These are phyloP conservation scores for Aspergillus texensis DNA, from an alignment of 2,329 filamentous ascomycete species.

Conservation along the genomic window DNA sequence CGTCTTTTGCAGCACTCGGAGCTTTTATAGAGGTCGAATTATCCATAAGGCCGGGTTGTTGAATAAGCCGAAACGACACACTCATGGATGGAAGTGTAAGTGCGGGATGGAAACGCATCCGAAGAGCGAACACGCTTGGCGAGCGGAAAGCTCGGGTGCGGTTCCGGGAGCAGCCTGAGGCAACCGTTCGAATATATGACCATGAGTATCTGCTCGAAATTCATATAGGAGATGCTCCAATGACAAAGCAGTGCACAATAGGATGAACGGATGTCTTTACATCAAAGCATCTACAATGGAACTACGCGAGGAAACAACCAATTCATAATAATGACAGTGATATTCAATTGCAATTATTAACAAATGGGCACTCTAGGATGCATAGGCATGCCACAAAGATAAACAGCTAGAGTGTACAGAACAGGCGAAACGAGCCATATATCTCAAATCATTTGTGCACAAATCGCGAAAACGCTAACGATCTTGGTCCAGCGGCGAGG, in stretches of 20 bases:
- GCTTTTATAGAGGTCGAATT: neutral
- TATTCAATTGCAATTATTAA: neutral
- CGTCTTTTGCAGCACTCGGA: neutral
- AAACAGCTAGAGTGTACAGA: neutral
- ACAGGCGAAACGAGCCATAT: neutral
- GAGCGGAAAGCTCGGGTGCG: neutral
- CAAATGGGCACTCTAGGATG: neutral
- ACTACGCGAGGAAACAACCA: too few relatives aligned
- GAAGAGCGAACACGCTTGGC: neutral
- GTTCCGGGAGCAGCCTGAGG: constrained; percentile 4
- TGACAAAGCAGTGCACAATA: too few relatives aligned
- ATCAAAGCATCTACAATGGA: too few relatives aligned
- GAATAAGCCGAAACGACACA: neutral
- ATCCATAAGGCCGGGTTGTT: constrained; percentile 1
- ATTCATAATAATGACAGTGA: neutral
- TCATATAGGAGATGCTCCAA: too few relatives aligned
- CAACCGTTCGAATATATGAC: neutral
- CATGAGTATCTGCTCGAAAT: too few relatives aligned
- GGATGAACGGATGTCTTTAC: too few relatives aligned
- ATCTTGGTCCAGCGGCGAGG: too few relatives aligned
- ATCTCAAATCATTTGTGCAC: neutral
- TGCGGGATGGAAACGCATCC: neutral
- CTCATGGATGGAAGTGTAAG: neutral
- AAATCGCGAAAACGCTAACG: too few relatives aligned
- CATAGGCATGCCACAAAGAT: neutral